A percentile compares a stretch with the other conserved stretches of the same genome.
Evolutionary conservation across 768 basidiomycete species (phyloP).

Genomic region (Pisolithus microcarpus): DNA sequence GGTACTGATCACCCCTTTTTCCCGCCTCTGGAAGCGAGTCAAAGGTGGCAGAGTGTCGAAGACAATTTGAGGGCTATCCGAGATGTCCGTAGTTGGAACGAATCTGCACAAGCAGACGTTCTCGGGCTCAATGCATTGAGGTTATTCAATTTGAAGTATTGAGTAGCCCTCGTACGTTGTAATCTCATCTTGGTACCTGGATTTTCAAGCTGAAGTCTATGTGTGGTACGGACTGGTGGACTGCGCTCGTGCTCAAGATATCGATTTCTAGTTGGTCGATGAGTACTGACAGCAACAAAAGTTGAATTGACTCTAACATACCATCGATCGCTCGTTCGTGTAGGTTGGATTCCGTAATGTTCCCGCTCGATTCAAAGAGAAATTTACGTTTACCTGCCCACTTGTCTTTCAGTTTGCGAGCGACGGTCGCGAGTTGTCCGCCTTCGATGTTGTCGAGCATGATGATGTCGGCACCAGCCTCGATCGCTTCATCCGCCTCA

Average conservation of each 20-base stretch:
- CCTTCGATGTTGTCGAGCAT: slow-evolving; percentile 96
- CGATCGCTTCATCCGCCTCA: slow-evolving; percentile 96
- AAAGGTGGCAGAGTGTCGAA: slow-evolving; percentile 80
- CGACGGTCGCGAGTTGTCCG: slow-evolving; percentile 56
- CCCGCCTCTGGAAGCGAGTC: slow-evolving; percentile 61
- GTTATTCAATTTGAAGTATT: slow-evolving; percentile 49
- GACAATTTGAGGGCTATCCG: slow-evolving; percentile 81
- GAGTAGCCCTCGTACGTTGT: slow-evolving; percentile 9
- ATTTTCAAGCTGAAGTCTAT: slow-evolving; percentile 98
- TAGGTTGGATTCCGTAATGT: slow-evolving; percentile 85
- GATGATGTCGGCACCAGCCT: slow-evolving; percentile 88
- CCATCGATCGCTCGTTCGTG: slow-evolving; percentile 76
- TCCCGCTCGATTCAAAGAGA: slow-evolving; percentile 89
- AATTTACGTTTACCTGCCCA: slow-evolving; percentile 82
- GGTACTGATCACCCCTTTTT: slow-evolving; percentile 92
- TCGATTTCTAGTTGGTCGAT: slow-evolving; percentile 63
- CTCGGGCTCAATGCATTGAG: slow-evolving; percentile 66
- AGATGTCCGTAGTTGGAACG: slow-evolving; percentile 23
- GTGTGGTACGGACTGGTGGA: slow-evolving; percentile 89
- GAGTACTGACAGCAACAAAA: background rate
- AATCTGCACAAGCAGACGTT: slow-evolving; percentile 58
- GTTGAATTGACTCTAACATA: slow-evolving; percentile 29
- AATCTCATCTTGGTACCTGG: slow-evolving; percentile 48
- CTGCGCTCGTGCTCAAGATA: slow-evolving; percentile 84
- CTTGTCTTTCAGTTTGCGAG: slow-evolving; percentile 63